Evolutionary conservation across 495 filamentous ascomycete species (phyloP).

Genomic region (Penicillium robsamsonii): DNA sequence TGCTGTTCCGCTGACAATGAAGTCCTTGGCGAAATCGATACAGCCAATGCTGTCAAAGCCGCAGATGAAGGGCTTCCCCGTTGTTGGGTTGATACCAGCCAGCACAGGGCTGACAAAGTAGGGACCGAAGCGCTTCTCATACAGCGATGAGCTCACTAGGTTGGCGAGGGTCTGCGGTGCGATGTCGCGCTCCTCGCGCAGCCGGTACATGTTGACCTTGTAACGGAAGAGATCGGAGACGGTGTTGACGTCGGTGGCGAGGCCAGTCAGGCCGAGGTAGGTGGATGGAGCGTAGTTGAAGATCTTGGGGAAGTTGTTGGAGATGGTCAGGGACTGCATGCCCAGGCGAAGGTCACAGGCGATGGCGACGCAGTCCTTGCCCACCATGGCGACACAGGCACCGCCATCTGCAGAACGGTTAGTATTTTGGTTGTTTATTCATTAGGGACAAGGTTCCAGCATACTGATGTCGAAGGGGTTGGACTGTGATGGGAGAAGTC

Average conservation of each 20-base stretch:
- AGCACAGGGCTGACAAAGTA: slow-evolving; percentile 95
- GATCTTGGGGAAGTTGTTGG: slow-evolving; percentile 99
- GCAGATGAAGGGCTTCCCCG: slow-evolving; percentile 93
- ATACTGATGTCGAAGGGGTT: slow-evolving; percentile 90
- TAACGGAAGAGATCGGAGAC: slow-evolving; percentile 97
- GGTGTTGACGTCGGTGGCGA: slow-evolving; percentile 92
- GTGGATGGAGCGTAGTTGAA: slow-evolving; percentile 90
- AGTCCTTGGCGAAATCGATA: slow-evolving; percentile 99
- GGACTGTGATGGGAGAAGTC: slow-evolving; percentile 48
- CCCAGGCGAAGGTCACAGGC: slow-evolving; percentile 98
- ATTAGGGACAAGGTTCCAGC: slow-evolving; percentile 22
- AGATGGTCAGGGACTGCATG: slow-evolving; percentile 92
- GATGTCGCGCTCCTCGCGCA: slow-evolving; percentile 95
- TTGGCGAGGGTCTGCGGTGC: slow-evolving; percentile 93
- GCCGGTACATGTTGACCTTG: slow-evolving; percentile 99
- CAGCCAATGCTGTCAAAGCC: slow-evolving; percentile 99
- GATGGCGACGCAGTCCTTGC: slow-evolving; percentile 99
- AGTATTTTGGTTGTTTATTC: slow-evolving; percentile 21
- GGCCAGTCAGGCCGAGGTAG: slow-evolving; percentile 93
- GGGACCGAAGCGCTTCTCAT: slow-evolving; percentile 93
- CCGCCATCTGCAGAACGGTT: slow-evolving; percentile 70
- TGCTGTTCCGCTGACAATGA: slow-evolving; percentile 95
- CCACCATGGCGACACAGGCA: slow-evolving; percentile 96
- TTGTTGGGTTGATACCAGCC: slow-evolving; percentile 89
- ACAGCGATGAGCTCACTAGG: slow-evolving; percentile 83